Evolutionary conservation across 495 filamentous ascomycete genomes (phyloP), one percentile per base, ranked within the genome.

Genomic region (Tuber calosporum): DNA sequence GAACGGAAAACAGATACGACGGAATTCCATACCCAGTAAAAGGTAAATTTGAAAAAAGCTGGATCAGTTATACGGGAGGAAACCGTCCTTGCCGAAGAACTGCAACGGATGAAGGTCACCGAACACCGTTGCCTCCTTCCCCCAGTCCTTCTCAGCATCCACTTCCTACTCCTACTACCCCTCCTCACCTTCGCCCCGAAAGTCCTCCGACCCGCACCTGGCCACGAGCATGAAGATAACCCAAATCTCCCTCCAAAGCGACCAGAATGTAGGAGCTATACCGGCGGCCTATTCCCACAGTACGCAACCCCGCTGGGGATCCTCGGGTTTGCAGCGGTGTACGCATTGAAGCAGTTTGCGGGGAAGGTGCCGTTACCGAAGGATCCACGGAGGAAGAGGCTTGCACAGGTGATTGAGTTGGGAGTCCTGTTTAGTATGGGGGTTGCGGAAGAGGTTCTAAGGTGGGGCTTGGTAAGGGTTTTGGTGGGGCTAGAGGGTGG

Each of bases 391-490:
- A 79, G 72, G 69, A 75, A 73, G 67, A 74, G 48, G 34, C 45
- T 81, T 22, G 80, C 80, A n/a, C 69, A 72, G 66, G 37, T 69
- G 11, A 73, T 81, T 58, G 80, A 81, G 66, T 72, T 73, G 48
- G 43, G 45, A 48, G 79, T 81, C 30, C 42, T 81, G 53, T 81
- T 81, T 72, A 68, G 69, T 0, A 72, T 81, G 74, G 80, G 80
- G 2, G 71, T 77, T 38, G 58, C 73, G 48, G 80, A 81, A 70
- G 80, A 81, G 69, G 66, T 81, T 41, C 81, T 77, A 74, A 72
- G 80, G 38, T 81, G 80, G 80, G 79, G 80, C 1, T 66, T 81
- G 66, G 80, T 81, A 48, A 72, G 77, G 68, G n/a, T 81, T 30
- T 70, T 81, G 72, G 53, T 81, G 19, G 34, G 53, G 45, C 36